phyloP scores from a whole-genome alignment of 331 rosid genomes.

The Phaseolus coccineus region DNA sequence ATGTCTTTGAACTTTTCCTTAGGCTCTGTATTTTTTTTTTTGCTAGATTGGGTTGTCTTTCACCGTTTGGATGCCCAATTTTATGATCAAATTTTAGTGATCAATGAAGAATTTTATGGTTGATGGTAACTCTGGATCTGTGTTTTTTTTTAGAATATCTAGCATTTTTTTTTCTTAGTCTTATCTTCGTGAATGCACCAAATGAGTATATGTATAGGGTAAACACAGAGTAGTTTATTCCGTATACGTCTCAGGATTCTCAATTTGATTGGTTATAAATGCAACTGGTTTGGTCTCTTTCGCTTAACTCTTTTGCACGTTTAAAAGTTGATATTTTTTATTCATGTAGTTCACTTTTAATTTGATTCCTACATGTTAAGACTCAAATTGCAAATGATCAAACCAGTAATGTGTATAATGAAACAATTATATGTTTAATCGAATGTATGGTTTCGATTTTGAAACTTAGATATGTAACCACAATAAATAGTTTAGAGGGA shows the following conservation, averaged over 20 bases:
- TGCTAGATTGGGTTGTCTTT: constrained; percentile 30
- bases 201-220: not conserved
- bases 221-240: no score
- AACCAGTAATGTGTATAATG: no score
- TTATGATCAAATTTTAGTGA: constrained; percentile 51
- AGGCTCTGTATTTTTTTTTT: not conserved
- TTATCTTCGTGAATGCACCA: not conserved
- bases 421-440: no score
- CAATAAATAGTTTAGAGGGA: no score
- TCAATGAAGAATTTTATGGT: constrained; percentile 35
- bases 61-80: constrained; percentile 36
- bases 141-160: no score
- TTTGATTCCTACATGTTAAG: not conserved
- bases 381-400: not conserved
- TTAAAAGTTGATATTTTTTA: no score
- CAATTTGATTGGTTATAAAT: not conserved
- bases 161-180: no score
- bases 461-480: no score
- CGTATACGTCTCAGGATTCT: not conserved
- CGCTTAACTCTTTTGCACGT: not conserved
- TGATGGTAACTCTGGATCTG: constrained; percentile 35
- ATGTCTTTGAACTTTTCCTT: constrained; percentile 41
- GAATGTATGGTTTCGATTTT: no score
- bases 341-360: not conserved
- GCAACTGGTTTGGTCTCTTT: no score